Conservation (phyloP, 768 basidiomycete species). For the Naganishia onofrii region DNA sequence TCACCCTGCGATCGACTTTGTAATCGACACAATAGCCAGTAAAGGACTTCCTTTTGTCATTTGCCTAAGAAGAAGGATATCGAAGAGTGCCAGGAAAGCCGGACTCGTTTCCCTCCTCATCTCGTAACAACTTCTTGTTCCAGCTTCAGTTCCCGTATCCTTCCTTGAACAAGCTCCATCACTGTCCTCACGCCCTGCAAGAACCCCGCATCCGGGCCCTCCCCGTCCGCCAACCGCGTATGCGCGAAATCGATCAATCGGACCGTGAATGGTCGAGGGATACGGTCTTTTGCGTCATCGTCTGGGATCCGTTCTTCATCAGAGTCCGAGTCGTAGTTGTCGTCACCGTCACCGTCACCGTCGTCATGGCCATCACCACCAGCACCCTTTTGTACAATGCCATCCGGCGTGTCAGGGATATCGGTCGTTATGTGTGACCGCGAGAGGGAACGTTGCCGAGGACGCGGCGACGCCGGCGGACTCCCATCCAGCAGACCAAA, state of each 20-base stretch:
- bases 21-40: too few species aligned
- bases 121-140: neutral
- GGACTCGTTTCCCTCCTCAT: neutral
- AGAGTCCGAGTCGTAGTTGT: neutral
- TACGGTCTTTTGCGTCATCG: constrained; percentile 29
- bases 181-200: constrained; percentile 70
- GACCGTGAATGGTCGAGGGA: constrained; percentile 61
- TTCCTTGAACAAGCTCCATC: constrained; percentile 61
- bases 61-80: too few species aligned
- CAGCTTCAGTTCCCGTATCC: constrained; percentile 57
- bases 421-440: neutral
- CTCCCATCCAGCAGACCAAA: constrained; percentile 22
- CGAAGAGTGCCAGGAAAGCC: too few species aligned
- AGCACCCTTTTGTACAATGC: too few species aligned
- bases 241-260: constrained; percentile 96
- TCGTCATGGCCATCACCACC: too few species aligned
- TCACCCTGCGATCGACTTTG: too few species aligned
- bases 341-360: neutral
- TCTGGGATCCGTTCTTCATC: constrained; percentile 29
- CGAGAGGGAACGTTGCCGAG: neutral
- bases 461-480: neutral
- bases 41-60: too few species aligned
- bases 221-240: constrained; percentile 64
- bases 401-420: neutral
- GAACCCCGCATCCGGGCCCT: constrained; percentile 77